Evolutionary conservation across 306 rosid species (phyloP).

Genomic region (Comarum palustre): DNA sequence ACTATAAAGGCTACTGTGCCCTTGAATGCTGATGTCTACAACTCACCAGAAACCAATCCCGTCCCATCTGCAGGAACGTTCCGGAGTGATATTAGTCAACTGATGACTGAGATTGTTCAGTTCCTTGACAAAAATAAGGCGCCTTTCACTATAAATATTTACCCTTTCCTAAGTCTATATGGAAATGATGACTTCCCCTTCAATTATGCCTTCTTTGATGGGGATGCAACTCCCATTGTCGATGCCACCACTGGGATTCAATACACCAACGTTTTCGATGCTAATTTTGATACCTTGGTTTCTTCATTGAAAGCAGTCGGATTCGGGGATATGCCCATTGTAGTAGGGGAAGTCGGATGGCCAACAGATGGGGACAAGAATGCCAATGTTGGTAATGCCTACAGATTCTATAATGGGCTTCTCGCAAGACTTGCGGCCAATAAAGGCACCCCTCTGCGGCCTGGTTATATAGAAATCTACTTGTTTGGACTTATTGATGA

Average conservation of each 20-base stretch:
- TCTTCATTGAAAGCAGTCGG: conserved; percentile 71
- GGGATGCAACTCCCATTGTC: conserved; percentile 52
- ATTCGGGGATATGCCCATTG: conserved; percentile 53
- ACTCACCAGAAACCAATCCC: conserved; percentile 54
- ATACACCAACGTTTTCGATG: conserved; percentile 87
- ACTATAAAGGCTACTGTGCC: conserved; percentile 86
- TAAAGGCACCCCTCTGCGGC: conserved; percentile 77
- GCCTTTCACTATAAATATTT: conserved; percentile 86
- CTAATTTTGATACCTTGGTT: conserved; percentile 88
- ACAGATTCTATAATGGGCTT: conserved; percentile 80
- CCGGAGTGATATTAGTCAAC: conserved; percentile 59
- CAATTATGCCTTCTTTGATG: conserved; percentile 90
- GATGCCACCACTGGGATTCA: conserved; percentile 51
- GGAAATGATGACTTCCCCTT: conserved; percentile 80
- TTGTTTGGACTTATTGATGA: conserved; percentile 83
- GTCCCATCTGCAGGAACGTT: conserved; percentile 86
- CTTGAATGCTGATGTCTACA: conserved; percentile 85
- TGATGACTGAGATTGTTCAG: conserved; percentile 78
- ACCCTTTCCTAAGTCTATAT: conserved; percentile 91
- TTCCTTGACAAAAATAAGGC: conserved; percentile 68
- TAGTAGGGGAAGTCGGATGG: conserved; percentile 99
- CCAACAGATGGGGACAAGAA: conserved; percentile 97
- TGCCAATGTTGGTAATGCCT: conserved; percentile 65
- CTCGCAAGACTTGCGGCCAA: conserved; percentile 62
- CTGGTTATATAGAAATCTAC: conserved; percentile 79